Evolutionary conservation across 345 rosid genomes (phyloP).

Genomic region (Streptanthus diversifolius): DNA sequence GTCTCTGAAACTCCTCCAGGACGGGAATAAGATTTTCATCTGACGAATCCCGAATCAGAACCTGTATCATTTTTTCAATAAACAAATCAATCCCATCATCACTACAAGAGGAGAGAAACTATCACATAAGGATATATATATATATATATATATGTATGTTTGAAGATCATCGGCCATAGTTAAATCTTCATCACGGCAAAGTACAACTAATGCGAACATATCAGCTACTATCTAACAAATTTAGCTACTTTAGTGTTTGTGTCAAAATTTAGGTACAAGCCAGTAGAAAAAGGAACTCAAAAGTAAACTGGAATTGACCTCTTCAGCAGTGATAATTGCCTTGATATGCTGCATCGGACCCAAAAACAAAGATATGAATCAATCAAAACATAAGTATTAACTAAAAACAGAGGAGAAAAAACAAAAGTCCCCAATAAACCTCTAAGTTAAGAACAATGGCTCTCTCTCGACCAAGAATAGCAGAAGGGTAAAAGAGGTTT

Average conservation of each 20-base stretch:
- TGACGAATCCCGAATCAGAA: constrained; percentile 73
- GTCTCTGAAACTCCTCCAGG: constrained; percentile 79
- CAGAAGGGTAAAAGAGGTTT: constrained; percentile 72
- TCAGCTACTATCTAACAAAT: not conserved
- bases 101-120: not conserved
- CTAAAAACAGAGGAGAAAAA: not conserved
- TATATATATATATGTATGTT: too few species aligned
- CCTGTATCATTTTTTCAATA: constrained; percentile 36
- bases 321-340: constrained; percentile 92
- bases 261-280: not conserved
- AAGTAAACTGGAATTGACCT: constrained; percentile 46
- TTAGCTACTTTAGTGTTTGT: not conserved
- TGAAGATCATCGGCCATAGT: not conserved
- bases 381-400: not conserved
- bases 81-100: not conserved
- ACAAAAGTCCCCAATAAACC: constrained; percentile 34
- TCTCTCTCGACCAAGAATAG: constrained; percentile 85
- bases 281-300: not conserved
- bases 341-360: constrained; percentile 66
- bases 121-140: not conserved
- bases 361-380: not conserved
- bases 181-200: not conserved
- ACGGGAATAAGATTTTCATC: constrained; percentile 83
- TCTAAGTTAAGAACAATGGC: constrained; percentile 93
- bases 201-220: not conserved